Percentiles rank a stretch among this genome's conserved stretches.
phyloP scores from a whole-genome alignment of 2,329 filamentous ascomycete genomes.

The Trichoderma sp. region DNA sequence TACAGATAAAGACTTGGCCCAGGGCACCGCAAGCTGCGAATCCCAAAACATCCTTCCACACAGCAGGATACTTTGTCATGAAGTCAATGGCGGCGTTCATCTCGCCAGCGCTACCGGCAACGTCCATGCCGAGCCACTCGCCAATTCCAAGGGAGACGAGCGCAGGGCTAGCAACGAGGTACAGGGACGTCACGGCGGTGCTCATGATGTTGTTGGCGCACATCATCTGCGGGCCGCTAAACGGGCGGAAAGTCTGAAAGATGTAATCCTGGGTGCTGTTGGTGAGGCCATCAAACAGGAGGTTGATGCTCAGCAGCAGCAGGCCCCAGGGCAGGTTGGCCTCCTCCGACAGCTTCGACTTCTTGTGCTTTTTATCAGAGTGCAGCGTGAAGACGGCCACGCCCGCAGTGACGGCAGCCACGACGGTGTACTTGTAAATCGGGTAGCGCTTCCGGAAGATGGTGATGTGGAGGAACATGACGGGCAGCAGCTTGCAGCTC shows the following conservation, averaged over 20 bases:
- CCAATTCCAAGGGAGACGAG: slow-evolving; percentile 70
- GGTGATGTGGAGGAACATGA: slow-evolving; percentile 95
- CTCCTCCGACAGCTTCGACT: slow-evolving; percentile 49
- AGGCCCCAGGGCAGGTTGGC: slow-evolving; percentile 77
- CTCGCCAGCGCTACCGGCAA: slow-evolving; percentile 71
- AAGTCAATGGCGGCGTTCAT: slow-evolving; percentile 79
- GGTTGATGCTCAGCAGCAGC: slow-evolving; percentile 81
- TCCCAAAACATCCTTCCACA: slow-evolving; percentile 84
- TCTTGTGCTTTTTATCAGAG: slow-evolving; percentile 61
- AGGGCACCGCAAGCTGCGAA: slow-evolving; percentile 90
- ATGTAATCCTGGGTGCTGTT: slow-evolving; percentile 97
- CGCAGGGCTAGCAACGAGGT: slow-evolving; percentile 79
- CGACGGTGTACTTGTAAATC: slow-evolving; percentile 94
- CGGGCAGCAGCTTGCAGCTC: slow-evolving; percentile 96
- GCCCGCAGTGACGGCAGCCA: slow-evolving; percentile 85
- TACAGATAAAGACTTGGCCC: slow-evolving; percentile 94
- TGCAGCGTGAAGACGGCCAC: slow-evolving; percentile 96
- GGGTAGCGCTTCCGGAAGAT: slow-evolving; percentile 89
- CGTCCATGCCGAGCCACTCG: slow-evolving; percentile 68
- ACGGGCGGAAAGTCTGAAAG: slow-evolving; percentile 77
- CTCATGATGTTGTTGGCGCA: slow-evolving; percentile 92
- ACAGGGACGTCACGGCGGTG: slow-evolving; percentile 74
- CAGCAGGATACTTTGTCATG: slow-evolving; percentile 75
- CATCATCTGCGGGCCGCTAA: slow-evolving; percentile 98
- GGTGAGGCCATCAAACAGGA: slow-evolving; percentile 93